Percentiles rank a stretch among this genome's conserved stretches.
phyloP scores from a whole-genome alignment of 176 grass and related monocot species.

The Pontederia crassipes region DNA sequence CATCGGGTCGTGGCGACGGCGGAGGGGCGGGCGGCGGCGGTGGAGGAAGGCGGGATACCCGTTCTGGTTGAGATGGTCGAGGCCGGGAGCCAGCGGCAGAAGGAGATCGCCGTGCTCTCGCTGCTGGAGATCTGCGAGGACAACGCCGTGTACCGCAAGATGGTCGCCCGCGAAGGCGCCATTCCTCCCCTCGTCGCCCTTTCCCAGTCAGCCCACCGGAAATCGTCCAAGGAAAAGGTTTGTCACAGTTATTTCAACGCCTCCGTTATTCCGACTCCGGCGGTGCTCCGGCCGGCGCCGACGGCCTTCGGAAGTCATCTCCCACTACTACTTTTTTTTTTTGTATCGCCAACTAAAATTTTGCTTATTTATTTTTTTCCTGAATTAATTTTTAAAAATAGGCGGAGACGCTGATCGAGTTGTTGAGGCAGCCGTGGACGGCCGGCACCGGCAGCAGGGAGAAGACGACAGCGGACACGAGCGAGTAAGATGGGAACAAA shows the following conservation, averaged over 20 bases:
- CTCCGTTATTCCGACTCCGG: not conserved
- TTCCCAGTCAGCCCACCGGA: conserved; percentile 57
- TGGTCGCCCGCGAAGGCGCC: conserved; percentile 87
- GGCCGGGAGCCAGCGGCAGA: conserved; percentile 46
- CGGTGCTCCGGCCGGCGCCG: not conserved
- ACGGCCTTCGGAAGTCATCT: not conserved
- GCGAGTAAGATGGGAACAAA: too few species aligned
- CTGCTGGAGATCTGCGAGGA: conserved; percentile 93
- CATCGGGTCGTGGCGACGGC: conserved; percentile 29
- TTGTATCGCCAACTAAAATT: not conserved
- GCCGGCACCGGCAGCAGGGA: conserved; percentile 18
- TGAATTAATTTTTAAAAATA: conserved; percentile 14
- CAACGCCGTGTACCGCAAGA: conserved; percentile 39
- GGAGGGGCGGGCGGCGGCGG: conserved; percentile 45
- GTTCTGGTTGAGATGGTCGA: conserved; percentile 97
- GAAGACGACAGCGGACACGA: not conserved
- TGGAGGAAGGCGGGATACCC: conserved; percentile 62
- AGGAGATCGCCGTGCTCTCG: conserved; percentile 57
- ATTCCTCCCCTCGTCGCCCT: conserved; percentile 89
- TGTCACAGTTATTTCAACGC: not conserved
- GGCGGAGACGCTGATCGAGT: conserved; percentile 65
- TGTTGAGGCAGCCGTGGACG: conserved; percentile 60
- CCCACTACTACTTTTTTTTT: not conserved
- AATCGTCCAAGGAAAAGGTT: conserved; percentile 60
- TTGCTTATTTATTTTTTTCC: conserved; percentile 14